Evolutionary conservation across 2,329 filamentous ascomycete genomes (phyloP).

Genomic region (Pseudogymnoascus destructans): DNA sequence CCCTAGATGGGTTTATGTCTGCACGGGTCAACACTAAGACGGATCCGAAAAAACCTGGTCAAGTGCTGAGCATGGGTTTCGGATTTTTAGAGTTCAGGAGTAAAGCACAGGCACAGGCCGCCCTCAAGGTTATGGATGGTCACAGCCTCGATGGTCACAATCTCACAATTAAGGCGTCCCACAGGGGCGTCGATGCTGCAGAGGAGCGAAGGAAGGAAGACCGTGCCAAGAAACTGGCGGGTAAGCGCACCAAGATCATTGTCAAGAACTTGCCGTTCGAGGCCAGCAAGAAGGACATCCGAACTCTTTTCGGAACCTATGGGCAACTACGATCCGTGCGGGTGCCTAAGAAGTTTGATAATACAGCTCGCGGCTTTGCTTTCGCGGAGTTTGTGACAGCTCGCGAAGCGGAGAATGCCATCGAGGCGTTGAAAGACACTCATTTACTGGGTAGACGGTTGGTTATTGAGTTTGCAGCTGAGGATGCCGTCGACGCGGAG

Average conservation of each 20-base stretch:
- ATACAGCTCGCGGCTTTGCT: slow-evolving; percentile 78
- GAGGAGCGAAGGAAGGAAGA: slow-evolving; percentile 78
- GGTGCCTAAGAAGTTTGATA: slow-evolving; percentile 89
- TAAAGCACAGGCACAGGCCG: slow-evolving; percentile 65
- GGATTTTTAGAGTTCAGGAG: slow-evolving; percentile 83
- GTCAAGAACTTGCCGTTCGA: slow-evolving; percentile 98
- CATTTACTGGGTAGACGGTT: slow-evolving; percentile 83
- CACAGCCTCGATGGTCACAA: slow-evolving; percentile 77
- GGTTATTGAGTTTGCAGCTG: slow-evolving; percentile 82
- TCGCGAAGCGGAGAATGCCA: slow-evolving; percentile 78
- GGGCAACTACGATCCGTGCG: slow-evolving; percentile 86
- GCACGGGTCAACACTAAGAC: slow-evolving; percentile 86
- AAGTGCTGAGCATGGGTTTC: slow-evolving; percentile 91
- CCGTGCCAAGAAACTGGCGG: slow-evolving; percentile 64
- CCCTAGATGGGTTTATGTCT: slow-evolving; percentile 77
- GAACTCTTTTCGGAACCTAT: slow-evolving; percentile 74
- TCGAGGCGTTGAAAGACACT: slow-evolving; percentile 82
- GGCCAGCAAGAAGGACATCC: slow-evolving; percentile 82
- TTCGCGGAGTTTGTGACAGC: slow-evolving; percentile 93
- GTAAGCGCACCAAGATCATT: slow-evolving; percentile 78
- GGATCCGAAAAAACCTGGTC: slow-evolving; percentile 79
- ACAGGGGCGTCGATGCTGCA: slow-evolving; percentile 75
- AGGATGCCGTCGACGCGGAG: slow-evolving; percentile 81
- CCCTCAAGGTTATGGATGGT: slow-evolving; percentile 76
- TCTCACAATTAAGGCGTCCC: slow-evolving; percentile 71